Base-by-base conservation (phyloP, 768 basidiomycete species). In the Lentinus brumalis region DNA sequence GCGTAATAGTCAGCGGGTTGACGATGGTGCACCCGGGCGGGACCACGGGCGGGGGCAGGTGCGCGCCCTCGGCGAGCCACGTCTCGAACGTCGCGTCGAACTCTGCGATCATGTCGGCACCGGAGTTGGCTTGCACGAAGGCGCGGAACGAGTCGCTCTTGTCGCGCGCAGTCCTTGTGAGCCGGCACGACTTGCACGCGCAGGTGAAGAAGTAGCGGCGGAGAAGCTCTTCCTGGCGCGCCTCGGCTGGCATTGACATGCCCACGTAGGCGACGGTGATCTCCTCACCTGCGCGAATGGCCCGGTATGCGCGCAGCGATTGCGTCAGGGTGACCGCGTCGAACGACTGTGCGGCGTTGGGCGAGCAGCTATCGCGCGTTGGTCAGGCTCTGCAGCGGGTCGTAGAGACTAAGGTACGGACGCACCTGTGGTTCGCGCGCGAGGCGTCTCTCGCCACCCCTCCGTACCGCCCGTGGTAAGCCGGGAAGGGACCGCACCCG, bases 241-340 rank as follows among this genome's bases (percentile, higher is more conserved):
- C 15, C 12, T 29, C 12, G 26, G 39, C 35, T 4, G 39, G 21
- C 35, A 12, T 32, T 3, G 8, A 10, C 11, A 2, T 11, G n/a
- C 2, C 31, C 35, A 38, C 3, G 38, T 57, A 57, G 1, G 56
- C 6, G 2, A 57, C 40, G 38, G 56, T 57, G 47, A 57, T 11
- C 21, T 57, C n/a, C 49, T 57, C 56, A 7, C 49, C 56, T 5
- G 47, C 46, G 56, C 21, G 35, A 38, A 57, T 50, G 38, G 56
- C 47, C 12, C 49, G 47, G 3, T 18, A 38, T 5, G 56, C 49
- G 35, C 46, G 46, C 32, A 57, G 32, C 35, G 38, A n/a, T 11
- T 30, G 11, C 2, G 56, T 38, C 47, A 57, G 41, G n/a, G 56
- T 50, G 18, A 15, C 35, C 11, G 41, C 18, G 49, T 57, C 56